Conservation (phyloP, 306 rosid species). For the Acacia crassicarpa region DNA sequence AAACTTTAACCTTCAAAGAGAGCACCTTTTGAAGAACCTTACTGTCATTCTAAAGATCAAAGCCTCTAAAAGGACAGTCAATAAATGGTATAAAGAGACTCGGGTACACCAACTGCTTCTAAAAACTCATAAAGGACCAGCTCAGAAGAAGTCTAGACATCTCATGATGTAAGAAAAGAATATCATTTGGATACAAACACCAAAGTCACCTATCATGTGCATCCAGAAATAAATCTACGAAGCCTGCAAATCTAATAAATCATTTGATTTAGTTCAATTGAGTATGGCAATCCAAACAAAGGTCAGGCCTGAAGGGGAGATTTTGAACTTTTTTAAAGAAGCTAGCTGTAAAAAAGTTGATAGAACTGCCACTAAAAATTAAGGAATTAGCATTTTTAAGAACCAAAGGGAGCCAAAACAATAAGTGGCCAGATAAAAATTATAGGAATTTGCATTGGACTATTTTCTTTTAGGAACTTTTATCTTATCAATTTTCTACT, state of each 20-base stretch:
- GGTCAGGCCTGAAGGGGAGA: background rate
- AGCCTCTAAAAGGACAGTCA: background rate
- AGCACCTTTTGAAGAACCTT: no score
- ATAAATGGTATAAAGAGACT: background rate
- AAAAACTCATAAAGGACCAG: background rate
- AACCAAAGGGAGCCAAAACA: background rate
- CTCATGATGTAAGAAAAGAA: background rate
- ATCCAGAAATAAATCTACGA: background rate
- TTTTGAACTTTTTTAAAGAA: background rate
- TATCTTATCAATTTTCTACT: background rate
- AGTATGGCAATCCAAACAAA: background rate
- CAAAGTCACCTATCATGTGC: background rate
- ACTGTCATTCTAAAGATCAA: background rate
- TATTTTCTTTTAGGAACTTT: background rate
- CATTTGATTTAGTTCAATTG: background rate
- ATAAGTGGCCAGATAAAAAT: background rate
- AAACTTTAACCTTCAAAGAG: no score
- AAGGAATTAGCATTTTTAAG: background rate
- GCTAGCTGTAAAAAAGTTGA: background rate
- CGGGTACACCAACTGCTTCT: background rate
- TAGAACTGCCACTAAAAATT: background rate
- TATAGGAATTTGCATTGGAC: background rate
- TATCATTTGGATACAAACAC: background rate
- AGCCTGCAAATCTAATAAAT: background rate
- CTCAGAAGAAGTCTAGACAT: background rate